Percentiles rank a stretch among this genome's conserved stretches.
These are phyloP conservation scores for Nakazawaea molendinolei DNA, from an alignment of 805 yeast genomes.

Conservation along the genomic window DNA sequence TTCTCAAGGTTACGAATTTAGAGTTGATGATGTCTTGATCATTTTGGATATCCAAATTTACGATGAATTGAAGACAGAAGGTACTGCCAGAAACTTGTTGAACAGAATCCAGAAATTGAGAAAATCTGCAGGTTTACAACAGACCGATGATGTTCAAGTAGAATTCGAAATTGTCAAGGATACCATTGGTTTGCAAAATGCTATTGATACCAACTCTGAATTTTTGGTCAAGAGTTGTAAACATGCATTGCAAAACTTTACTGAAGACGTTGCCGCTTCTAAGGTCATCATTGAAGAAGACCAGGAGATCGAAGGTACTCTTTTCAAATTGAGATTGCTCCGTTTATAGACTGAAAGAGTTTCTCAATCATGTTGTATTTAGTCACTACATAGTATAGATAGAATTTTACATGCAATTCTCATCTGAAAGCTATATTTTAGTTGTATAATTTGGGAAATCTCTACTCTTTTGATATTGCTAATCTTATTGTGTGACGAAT, in stretches of 20 bases:
- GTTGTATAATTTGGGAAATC: too few relatives aligned
- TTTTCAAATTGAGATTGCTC: constrained; percentile 71
- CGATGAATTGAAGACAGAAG: constrained; percentile 87
- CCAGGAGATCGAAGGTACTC: constrained; percentile 73
- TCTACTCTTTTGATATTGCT: too few relatives aligned
- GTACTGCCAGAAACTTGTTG: constrained; percentile 91
- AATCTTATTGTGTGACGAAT: too few relatives aligned
- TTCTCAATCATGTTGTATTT: not conserved
- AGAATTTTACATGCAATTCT: too few relatives aligned
- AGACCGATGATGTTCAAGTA: constrained; percentile 91
- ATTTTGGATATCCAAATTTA: constrained; percentile 84
- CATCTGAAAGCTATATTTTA: too few relatives aligned
- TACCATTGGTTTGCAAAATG: constrained; percentile 55
- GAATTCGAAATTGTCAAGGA: constrained; percentile 71
- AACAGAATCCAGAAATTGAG: constrained; percentile 97
- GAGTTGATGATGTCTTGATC: constrained; percentile 86
- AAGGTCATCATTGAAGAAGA: constrained; percentile 81
- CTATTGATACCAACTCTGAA: constrained; percentile 58
- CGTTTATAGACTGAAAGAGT: constrained; percentile 34
- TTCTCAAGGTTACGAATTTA: constrained; percentile 71
- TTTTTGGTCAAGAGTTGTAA: constrained; percentile 75
- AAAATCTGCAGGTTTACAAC: constrained; percentile 90
- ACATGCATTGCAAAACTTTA: constrained; percentile 44
- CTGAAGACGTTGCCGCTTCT: constrained; percentile 33
- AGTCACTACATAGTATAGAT: too few relatives aligned